Conservation (phyloP, 495 filamentous ascomycete genomes). For the Hyphodiscus hymeniophilus region DNA sequence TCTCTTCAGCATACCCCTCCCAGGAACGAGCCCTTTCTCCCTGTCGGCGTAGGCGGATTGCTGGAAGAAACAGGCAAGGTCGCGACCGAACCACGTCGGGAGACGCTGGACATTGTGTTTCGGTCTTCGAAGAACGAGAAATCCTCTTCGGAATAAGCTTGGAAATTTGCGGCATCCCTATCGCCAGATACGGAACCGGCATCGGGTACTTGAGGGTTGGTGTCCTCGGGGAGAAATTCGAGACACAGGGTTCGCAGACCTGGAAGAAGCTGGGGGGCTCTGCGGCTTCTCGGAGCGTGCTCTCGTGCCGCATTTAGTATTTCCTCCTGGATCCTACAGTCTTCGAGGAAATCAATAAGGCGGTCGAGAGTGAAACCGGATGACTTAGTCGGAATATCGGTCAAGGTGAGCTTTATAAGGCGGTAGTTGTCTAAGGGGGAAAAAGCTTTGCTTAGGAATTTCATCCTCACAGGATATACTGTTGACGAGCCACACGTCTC, state of each 20-base stretch:
- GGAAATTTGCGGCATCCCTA: slow-evolving; percentile 15
- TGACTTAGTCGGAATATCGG: slow-evolving; percentile 13
- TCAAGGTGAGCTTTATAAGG: slow-evolving; percentile 11
- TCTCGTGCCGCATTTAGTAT: background rate
- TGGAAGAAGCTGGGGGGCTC: slow-evolving; percentile 10
- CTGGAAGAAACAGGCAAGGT: too few species aligned
- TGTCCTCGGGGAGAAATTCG: slow-evolving; percentile 7
- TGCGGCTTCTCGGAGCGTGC: background rate
- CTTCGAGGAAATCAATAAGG: slow-evolving; percentile 9
- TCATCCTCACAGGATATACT: background rate
- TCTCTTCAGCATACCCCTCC: too few species aligned
- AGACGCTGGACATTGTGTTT: background rate
- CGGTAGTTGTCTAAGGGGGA: slow-evolving; percentile 8
- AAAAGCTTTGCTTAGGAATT: background rate
- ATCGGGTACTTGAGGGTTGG: background rate
- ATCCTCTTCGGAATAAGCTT: slow-evolving; percentile 1
- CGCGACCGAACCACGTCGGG: background rate
- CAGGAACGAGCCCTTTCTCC: too few species aligned
- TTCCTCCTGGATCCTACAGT: slow-evolving; percentile 10
- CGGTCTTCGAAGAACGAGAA: slow-evolving; percentile 20
- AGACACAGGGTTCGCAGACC: slow-evolving; percentile 13
- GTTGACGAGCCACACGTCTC: background rate
- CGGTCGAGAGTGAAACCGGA: slow-evolving; percentile 3
- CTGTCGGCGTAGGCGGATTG: too few species aligned
- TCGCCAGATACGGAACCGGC: slow-evolving; percentile 8